Percentiles rank a stretch among this genome's conserved stretches.
Conservation (phyloP, 148 eudicot species). For the Diospyros kaki region DNA sequence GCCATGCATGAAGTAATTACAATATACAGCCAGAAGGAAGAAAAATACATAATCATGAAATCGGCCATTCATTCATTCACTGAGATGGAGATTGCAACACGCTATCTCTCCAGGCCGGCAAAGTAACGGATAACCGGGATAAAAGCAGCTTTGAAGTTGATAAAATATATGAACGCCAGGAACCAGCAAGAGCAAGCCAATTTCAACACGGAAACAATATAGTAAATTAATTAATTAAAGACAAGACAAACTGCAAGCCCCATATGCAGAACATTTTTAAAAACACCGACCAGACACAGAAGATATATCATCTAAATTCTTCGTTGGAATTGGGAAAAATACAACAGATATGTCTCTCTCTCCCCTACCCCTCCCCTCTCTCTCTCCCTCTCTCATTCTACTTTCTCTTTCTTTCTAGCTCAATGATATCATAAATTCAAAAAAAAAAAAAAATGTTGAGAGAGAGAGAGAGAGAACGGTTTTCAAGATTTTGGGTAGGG, state of each 20-base stretch:
- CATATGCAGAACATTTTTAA: background rate
- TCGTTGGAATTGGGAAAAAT: slow-evolving; percentile 18
- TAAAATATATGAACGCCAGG: background rate
- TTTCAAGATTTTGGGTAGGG: slow-evolving; percentile 49
- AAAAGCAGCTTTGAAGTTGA: slow-evolving; percentile 15
- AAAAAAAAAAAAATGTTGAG: background rate
- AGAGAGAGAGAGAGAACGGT: background rate
- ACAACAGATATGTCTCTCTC: no score
- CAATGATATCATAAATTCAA: background rate
- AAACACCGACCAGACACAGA: slow-evolving; percentile 18
- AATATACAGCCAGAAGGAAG: background rate
- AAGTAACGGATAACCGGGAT: slow-evolving; percentile 26
- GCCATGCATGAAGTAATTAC: background rate
- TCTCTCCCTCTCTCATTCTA: slow-evolving; percentile 11
- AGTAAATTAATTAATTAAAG: background rate
- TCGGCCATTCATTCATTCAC: background rate
- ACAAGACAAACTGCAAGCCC: slow-evolving; percentile 1
- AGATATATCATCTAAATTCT: slow-evolving; percentile 19
- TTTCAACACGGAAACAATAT: background rate
- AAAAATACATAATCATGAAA: background rate
- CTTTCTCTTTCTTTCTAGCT: background rate
- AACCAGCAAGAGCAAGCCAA: background rate
- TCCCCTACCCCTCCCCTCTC: background rate
- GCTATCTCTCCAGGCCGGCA: slow-evolving; percentile 14
- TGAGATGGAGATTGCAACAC: background rate